These are phyloP conservation scores for Coemansia guatemalensis DNA, from an alignment of 192 early-diverging fungal genomes.

Conservation along the genomic window DNA sequence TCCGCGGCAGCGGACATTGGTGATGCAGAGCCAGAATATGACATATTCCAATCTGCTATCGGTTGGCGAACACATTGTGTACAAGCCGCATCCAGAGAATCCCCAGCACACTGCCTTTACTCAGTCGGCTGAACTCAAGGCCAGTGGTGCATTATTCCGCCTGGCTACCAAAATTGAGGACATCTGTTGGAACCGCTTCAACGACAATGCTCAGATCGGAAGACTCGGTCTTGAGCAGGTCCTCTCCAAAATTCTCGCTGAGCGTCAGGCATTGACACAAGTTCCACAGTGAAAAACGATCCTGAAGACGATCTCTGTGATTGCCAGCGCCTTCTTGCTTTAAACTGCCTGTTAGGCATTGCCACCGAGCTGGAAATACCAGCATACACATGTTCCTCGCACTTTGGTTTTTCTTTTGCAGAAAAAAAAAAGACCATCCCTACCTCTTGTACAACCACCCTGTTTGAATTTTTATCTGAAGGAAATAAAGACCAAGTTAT, in stretches of 20 bases:
- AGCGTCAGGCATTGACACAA: slow-evolving; percentile 38
- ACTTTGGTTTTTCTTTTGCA: neutral
- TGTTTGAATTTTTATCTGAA: neutral
- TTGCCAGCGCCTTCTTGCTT: neutral
- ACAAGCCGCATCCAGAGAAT: slow-evolving; percentile 64
- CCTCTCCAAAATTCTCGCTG: slow-evolving; percentile 43
- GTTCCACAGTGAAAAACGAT: slow-evolving; percentile 2
- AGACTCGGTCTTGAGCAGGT: slow-evolving; percentile 84
- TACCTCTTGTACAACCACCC: neutral
- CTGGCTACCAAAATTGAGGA: slow-evolving; percentile 81
- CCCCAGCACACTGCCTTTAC: slow-evolving; percentile 63
- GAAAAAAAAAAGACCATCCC: no score
- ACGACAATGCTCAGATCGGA: slow-evolving; percentile 86
- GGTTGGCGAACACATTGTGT: slow-evolving; percentile 85
- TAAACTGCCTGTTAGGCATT: neutral
- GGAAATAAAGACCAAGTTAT: neutral
- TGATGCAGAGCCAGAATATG: slow-evolving; percentile 82
- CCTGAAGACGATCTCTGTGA: neutral
- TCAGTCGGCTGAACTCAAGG: slow-evolving; percentile 82
- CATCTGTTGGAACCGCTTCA: slow-evolving; percentile 80
- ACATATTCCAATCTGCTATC: slow-evolving; percentile 80
- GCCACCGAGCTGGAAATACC: neutral
- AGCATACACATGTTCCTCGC: neutral
- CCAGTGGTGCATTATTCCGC: slow-evolving; percentile 66
- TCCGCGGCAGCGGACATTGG: slow-evolving; percentile 67